Conservation (phyloP, 108 stramenopile species). For the Pseudonitzschia delicatissima region DNA sequence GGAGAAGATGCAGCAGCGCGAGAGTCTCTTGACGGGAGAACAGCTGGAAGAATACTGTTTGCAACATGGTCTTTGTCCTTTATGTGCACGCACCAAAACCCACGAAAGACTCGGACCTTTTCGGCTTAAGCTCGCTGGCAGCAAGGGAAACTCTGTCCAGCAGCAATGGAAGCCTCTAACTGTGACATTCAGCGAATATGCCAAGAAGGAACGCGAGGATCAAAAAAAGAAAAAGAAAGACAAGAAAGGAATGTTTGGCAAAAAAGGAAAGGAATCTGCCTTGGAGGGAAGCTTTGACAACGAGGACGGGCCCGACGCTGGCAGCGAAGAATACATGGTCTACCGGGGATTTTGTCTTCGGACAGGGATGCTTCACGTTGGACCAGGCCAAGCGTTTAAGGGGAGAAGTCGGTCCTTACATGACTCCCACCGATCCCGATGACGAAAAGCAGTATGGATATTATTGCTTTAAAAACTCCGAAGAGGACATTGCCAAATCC, state of each 20-base stretch:
- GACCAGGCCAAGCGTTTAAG: slow-evolving; percentile 37
- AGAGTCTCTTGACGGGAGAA: slow-evolving; percentile 20
- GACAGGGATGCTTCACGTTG: slow-evolving; percentile 41
- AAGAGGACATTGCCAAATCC: background rate
- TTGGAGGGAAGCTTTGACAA: background rate
- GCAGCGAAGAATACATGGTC: slow-evolving; percentile 9
- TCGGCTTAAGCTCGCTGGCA: slow-evolving; percentile 16
- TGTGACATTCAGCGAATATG: background rate
- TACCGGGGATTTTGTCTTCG: slow-evolving; percentile 49
- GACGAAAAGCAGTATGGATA: background rate
- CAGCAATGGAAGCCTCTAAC: background rate
- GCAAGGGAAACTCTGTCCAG: background rate
- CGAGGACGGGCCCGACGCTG: background rate
- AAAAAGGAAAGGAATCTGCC: background rate
- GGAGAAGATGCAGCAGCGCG: background rate
- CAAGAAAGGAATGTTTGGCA: background rate
- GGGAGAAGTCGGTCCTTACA: slow-evolving; percentile 30
- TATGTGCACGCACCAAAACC: slow-evolving; percentile 34
- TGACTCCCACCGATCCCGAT: background rate
- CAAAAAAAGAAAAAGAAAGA: background rate
- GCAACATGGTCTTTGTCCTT: slow-evolving; percentile 31
- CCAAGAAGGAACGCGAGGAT: background rate
- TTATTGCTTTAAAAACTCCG: background rate
- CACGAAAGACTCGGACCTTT: slow-evolving; percentile 22
- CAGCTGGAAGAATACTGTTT: slow-evolving; percentile 40